Evolutionary conservation across 2,329 filamentous ascomycete species (phyloP).

Genomic region (Ophiocordyceps sinensis): DNA sequence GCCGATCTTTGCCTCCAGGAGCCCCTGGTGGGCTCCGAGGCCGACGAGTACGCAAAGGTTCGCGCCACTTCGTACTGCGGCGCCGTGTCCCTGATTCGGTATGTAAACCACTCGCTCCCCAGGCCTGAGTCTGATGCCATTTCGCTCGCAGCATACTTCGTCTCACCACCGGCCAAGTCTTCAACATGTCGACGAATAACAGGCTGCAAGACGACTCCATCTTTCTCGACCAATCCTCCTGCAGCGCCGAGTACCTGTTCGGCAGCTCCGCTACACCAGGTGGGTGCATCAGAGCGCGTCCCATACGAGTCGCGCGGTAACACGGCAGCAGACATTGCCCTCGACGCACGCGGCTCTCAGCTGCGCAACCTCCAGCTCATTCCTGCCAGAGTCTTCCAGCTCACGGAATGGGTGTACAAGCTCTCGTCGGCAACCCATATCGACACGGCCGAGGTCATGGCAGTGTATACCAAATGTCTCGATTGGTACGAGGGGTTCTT

Average conservation of each 20-base stretch:
- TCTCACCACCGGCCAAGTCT: neutral
- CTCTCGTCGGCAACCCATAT: neutral
- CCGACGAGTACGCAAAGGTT: slow-evolving; percentile 1
- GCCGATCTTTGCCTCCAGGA: slow-evolving; percentile 1
- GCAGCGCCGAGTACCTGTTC: neutral
- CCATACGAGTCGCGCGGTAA: neutral
- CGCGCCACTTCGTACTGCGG: slow-evolving; percentile 3
- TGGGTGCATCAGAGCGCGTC: no score
- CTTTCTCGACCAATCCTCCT: neutral
- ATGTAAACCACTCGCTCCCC: neutral
- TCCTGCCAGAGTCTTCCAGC: slow-evolving; percentile 5
- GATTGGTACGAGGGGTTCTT: slow-evolving; percentile 8
- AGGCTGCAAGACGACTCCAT: neutral
- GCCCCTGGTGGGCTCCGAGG: neutral
- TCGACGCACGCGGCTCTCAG: neutral
- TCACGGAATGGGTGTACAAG: slow-evolving; percentile 7
- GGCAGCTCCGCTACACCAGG: neutral
- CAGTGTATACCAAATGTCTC: slow-evolving; percentile 5
- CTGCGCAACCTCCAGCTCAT: slow-evolving; percentile 1
- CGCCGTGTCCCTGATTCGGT: slow-evolving; percentile 5
- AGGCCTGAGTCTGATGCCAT: neutral
- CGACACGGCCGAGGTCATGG: neutral
- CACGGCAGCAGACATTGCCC: neutral
- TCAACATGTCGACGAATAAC: neutral
- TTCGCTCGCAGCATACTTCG: neutral